A percentile compares a stretch with the other conserved stretches of the same genome.
These are phyloP conservation scores for Malus asiatica DNA, from an alignment of 306 rosid genomes.

Conservation along the genomic window DNA sequence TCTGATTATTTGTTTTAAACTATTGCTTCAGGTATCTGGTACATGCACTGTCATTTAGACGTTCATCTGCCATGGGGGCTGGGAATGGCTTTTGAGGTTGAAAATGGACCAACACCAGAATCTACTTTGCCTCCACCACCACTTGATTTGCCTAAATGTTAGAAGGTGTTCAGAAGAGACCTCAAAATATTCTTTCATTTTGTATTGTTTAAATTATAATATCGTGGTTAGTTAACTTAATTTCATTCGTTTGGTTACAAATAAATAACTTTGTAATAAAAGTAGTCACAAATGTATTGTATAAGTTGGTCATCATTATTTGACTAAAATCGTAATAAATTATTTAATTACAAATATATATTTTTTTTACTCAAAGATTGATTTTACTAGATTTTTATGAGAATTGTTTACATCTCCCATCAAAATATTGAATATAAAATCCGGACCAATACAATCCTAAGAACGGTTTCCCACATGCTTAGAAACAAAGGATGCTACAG, in stretches of 20 bases:
- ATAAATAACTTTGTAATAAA: neutral
- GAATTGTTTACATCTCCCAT: no score
- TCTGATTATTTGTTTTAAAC: neutral
- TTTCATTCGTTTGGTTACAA: neutral
- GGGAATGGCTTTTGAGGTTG: conserved; percentile 42
- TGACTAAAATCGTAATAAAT: neutral
- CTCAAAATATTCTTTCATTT: neutral
- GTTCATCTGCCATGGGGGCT: conserved; percentile 70
- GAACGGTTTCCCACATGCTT: no score
- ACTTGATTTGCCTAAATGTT: conserved; percentile 51
- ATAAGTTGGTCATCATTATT: neutral
- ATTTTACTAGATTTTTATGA: no score
- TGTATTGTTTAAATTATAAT: no score
- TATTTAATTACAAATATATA: no score
- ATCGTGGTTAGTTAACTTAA: no score
- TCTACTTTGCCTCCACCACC: conserved; percentile 53
- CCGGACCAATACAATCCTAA: no score
- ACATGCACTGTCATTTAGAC: conserved; percentile 60
- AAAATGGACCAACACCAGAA: conserved; percentile 28
- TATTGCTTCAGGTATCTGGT: conserved; percentile 44
- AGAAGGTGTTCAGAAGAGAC: neutral
- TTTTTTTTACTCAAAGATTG: no score
- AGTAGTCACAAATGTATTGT: neutral
- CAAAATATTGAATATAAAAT: no score
- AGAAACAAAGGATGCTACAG: no score